Base-by-base conservation (phyloP, 768 basidiomycete genomes). In the Strobilomyces echinocephalus region DNA sequence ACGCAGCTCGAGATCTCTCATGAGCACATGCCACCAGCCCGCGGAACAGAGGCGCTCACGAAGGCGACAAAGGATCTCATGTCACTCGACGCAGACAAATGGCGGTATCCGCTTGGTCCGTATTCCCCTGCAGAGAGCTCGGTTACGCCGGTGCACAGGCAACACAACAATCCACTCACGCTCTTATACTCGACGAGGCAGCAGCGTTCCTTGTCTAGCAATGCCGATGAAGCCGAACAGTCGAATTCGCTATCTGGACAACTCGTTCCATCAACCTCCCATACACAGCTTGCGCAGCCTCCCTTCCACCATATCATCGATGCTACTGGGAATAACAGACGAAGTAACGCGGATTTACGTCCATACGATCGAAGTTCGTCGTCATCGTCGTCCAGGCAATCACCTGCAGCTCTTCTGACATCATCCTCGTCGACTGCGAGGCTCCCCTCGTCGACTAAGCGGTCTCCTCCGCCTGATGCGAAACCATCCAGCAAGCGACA, bases 31-130 rank as follows among this genome's bases (percentile, higher is more conserved):
- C 73, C 77, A 34, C 77, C 78, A 11, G 69, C 77, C 49, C 79
- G 73, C 52, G 81, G 80, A 54, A 82, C 74, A 53, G 83, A 87
- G 50, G 83, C 83, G 2, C 77, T 92, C 50, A 72, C 85, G 49
- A 87, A 85, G 69, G 88, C 88, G 0, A 91, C 89, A 0, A 89
- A 87, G 68, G 87, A 91, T 68, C 80, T 92, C 41, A 89, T 92
- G 83, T 76, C 86, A 5, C 75, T 90, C 26, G 86, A 86, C 54
- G 60, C 56, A 12, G 74, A 69, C 14, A 69, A 64, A 8, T 82
- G 73, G 75, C 64, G 62, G 26, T 61, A 64, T 46, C 65, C 64
- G 4, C 57, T 68, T 6, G 55, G 48, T n/a, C 38, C 60, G 8
- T 65, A 52, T 26, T 30, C 65, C 2, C 26, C 54, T 6, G 28